Conservation (phyloP, 805 yeast genomes). For the Lachancea dasiensis region DNA sequence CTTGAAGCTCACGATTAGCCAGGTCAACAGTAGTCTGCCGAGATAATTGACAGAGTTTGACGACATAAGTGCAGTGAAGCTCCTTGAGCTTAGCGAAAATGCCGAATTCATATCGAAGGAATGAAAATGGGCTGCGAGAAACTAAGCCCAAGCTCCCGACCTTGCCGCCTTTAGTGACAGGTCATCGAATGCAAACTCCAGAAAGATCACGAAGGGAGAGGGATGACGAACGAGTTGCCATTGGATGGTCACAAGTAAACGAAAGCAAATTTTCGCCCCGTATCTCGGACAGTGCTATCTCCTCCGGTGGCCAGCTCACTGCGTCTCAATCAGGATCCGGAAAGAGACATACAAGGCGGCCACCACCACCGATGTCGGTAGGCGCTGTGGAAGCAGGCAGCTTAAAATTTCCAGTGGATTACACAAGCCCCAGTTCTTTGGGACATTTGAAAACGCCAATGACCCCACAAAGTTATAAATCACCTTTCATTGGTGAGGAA, state of each 20-base stretch:
- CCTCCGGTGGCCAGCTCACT: slow-evolving; percentile 17
- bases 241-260: slow-evolving; percentile 24
- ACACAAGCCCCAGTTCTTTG: not conserved
- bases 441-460: not conserved
- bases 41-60: too few relatives aligned
- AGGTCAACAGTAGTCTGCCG: too few relatives aligned
- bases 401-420: not conserved
- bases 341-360: slow-evolving; percentile 8
- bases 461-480: slow-evolving; percentile 7
- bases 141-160: slow-evolving; percentile 19
- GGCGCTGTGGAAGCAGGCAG: not conserved
- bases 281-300: slow-evolving; percentile 2
- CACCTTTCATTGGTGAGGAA: slow-evolving; percentile 18
- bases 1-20: not conserved
- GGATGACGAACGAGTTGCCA: slow-evolving; percentile 8
- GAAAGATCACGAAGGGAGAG: slow-evolving; percentile 13
- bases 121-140: not conserved
- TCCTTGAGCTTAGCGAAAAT: slow-evolving; percentile 45
- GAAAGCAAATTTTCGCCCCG: slow-evolving; percentile 5
- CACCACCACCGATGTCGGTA: slow-evolving; percentile 4
- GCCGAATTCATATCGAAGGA: slow-evolving; percentile 25
- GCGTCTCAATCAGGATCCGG: slow-evolving; percentile 19
- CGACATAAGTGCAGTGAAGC: not conserved
- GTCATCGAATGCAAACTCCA: slow-evolving; percentile 14
- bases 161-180: slow-evolving; percentile 28